Base-by-base conservation (phyloP, 1,284 basidiomycete species). In the Trametes sp. region DNA sequence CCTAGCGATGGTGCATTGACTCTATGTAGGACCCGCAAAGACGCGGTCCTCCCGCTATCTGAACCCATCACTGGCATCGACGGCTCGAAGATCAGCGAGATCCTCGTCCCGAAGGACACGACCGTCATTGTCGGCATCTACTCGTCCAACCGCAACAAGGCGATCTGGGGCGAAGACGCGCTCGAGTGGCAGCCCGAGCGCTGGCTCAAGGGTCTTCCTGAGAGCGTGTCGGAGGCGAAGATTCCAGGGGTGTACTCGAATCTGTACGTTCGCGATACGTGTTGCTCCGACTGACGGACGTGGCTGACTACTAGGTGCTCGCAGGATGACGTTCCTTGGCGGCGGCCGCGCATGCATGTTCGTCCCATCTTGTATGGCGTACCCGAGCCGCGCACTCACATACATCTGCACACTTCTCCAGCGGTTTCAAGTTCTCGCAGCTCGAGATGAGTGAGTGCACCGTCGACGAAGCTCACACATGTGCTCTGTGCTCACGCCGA, bases 361-460 rank as follows among this genome's bases (percentile, higher is more conserved):
- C 46, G 74, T 69, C 19, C 4, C 26, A 5, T n/a, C 13, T 11
- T 1, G 2, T 8, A 7, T n/a, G n/a, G n/a, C n/a, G n/a, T n/a
- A n/a, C n/a, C n/a, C n/a, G n/a, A n/a, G n/a, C n/a, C n/a, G n/a
- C n/a, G n/a, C n/a, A n/a, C n/a, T n/a, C n/a, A n/a, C n/a, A n/a
- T n/a, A n/a, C 9, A 6, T 35, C 4, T 23, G 9, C 8, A 6
- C 31, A 11, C 11, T 11, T 11, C 31, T 33, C 7, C 59, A 77
- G 75, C 33, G 75, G 76, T 8, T 77, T 75, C 69, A 75, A 73
- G 59, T 76, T 76, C 59, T 72, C 76, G 7, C 71, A 76, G 58
- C 61, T 77, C n/a, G 76, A 53, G 35, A 53, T 53, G 51, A 53
- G 51, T 53, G 21, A 53, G 51, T 38, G 19, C n/a, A n/a, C n/a